These are phyloP conservation scores for Papilionanthe hybrid DNA, from an alignment of 116 monocot genomes.

Conservation along the genomic window DNA sequence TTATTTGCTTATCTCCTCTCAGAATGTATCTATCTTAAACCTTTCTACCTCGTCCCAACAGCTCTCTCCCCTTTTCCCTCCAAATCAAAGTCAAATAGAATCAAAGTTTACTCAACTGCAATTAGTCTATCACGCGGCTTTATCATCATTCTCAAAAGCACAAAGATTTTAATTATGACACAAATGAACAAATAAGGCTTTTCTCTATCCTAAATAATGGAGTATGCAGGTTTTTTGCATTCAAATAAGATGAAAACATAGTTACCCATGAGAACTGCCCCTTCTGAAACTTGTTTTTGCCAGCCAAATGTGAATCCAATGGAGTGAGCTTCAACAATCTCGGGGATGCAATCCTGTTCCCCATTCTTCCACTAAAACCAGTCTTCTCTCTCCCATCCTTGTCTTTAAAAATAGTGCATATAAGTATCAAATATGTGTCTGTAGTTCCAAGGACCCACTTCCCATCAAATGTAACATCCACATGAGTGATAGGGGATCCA, in stretches of 20 bases:
- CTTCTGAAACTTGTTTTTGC: slow-evolving; percentile 65
- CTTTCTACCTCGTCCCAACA: no score
- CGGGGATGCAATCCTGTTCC: slow-evolving; percentile 90
- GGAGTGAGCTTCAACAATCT: slow-evolving; percentile 97
- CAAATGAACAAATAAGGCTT: neutral
- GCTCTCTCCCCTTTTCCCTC: no score
- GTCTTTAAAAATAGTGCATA: slow-evolving; percentile 83
- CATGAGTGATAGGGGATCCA: slow-evolving; percentile 87
- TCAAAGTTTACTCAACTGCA: neutral
- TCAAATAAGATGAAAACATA: neutral
- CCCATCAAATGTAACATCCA: slow-evolving; percentile 97
- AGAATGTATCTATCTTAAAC: neutral
- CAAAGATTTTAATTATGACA: neutral
- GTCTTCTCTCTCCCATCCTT: slow-evolving; percentile 97
- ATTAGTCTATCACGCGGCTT: neutral
- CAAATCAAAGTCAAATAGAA: neutral
- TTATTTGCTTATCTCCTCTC: neutral
- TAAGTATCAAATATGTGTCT: slow-evolving; percentile 85
- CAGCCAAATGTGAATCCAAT: slow-evolving; percentile 81
- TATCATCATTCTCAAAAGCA: neutral
- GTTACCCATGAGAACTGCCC: slow-evolving; percentile 98
- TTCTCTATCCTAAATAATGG: neutral
- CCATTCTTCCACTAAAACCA: slow-evolving; percentile 91
- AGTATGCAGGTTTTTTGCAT: neutral
- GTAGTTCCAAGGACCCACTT: slow-evolving; percentile 97